phyloP scores from a whole-genome alignment of 148 eudicot species.

The Rhododendron ovatum region DNA sequence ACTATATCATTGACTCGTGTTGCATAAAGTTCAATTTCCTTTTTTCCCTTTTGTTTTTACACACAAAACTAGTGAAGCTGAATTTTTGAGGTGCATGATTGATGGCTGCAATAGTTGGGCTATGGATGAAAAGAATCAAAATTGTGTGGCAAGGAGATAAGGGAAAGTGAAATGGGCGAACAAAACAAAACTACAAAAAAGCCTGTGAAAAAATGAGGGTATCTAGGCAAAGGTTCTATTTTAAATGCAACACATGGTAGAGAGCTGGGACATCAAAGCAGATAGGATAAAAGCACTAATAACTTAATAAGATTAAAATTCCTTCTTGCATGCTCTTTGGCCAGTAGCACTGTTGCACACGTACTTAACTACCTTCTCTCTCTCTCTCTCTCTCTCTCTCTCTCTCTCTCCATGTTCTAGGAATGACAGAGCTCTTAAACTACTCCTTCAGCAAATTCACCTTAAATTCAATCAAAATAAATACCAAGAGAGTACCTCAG shows the following conservation, averaged over 20 bases:
- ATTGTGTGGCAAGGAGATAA: neutral
- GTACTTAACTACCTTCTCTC: neutral
- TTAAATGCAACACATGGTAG: neutral
- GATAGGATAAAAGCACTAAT: slow-evolving; percentile 12
- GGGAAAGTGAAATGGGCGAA: no score
- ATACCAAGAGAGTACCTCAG: slow-evolving; percentile 14
- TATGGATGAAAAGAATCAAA: neutral
- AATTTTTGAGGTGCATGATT: neutral
- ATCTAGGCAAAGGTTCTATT: neutral
- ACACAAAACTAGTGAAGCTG: neutral
- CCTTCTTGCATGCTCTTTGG: neutral
- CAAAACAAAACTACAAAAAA: neutral
- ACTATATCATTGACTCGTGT: neutral
- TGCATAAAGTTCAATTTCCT: neutral
- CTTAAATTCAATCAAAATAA: slow-evolving; percentile 19
- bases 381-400: slow-evolving; percentile 1
- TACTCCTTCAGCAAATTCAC: slow-evolving; percentile 28
- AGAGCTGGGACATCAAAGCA: slow-evolving; percentile 11
- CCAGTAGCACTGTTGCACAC: neutral
- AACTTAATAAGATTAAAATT: neutral
- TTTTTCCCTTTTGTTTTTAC: neutral
- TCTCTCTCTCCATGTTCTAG: neutral
- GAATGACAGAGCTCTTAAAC: slow-evolving; percentile 48
- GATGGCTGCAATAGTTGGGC: neutral
- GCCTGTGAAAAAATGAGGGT: neutral